Conservation (phyloP, 1,139 yeast species). For the Diutina pseudorugosa region DNA sequence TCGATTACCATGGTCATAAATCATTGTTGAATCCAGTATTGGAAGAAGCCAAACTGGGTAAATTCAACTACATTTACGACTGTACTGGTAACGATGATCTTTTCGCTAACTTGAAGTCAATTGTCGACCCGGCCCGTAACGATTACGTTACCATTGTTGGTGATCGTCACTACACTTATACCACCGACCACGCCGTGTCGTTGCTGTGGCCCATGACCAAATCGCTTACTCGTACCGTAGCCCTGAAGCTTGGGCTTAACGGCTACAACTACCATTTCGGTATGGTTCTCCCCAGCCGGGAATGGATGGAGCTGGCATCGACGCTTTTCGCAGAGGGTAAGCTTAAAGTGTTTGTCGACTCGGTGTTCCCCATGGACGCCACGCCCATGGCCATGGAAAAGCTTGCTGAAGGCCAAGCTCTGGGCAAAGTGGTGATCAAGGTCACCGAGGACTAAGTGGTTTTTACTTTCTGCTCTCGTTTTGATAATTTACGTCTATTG, state of each 20-base stretch:
- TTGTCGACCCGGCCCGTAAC: slow-evolving; percentile 23
- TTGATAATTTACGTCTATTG: background rate
- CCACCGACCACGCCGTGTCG: slow-evolving; percentile 1
- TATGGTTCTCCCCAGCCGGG: slow-evolving; percentile 10
- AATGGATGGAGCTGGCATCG: slow-evolving; percentile 14
- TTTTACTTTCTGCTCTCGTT: no score
- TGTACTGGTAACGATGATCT: slow-evolving; percentile 18
- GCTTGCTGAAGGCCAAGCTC: slow-evolving; percentile 34
- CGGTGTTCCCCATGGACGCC: slow-evolving; percentile 36
- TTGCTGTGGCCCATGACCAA: slow-evolving; percentile 5
- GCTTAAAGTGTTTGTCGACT: slow-evolving; percentile 38
- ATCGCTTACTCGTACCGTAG: slow-evolving; percentile 6
- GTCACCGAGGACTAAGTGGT: background rate
- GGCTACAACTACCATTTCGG: slow-evolving; percentile 9
- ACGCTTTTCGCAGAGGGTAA: slow-evolving; percentile 29
- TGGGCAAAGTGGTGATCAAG: slow-evolving; percentile 47
- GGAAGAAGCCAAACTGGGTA: slow-evolving; percentile 8
- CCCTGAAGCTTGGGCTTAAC: slow-evolving; percentile 10
- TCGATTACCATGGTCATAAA: slow-evolving; percentile 34
- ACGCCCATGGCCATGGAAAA: slow-evolving; percentile 36
- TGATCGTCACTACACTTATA: slow-evolving; percentile 25
- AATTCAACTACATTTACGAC: slow-evolving; percentile 28
- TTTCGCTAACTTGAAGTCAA: slow-evolving; percentile 12
- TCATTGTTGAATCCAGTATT: slow-evolving; percentile 8
- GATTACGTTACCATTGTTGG: slow-evolving; percentile 37